phyloP scores from a whole-genome alignment of 768 basidiomycete species.

The Agrocybe pediades region DNA sequence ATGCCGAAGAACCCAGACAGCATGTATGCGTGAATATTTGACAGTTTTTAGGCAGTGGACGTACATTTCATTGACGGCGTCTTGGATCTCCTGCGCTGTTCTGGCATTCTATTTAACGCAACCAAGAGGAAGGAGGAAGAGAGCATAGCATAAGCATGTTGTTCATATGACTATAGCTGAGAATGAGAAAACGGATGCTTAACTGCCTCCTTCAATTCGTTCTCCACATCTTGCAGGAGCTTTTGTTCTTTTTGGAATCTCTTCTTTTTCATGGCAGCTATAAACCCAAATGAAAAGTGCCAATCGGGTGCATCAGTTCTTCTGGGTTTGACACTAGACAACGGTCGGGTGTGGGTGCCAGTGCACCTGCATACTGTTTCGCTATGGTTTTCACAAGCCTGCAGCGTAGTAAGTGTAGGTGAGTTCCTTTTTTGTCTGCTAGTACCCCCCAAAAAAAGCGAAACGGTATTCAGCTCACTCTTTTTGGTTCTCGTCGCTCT shows the following conservation, averaged over 20 bases:
- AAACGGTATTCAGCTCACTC: not conserved
- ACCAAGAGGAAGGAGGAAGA: too few species aligned
- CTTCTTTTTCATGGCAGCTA: constrained; percentile 18
- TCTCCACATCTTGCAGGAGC: constrained; percentile 13
- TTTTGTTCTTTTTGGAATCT: constrained; percentile 21
- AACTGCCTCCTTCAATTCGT: constrained; percentile 13
- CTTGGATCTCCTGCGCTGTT: constrained; percentile 7
- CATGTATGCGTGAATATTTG: too few species aligned
- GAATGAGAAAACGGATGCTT: not conserved
- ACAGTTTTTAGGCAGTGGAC: not conserved
- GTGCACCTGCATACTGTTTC: constrained; percentile 8
- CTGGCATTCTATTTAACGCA: not conserved
- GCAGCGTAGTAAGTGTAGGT: not conserved
- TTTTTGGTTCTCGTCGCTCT: constrained; percentile 5
- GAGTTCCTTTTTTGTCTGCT: not conserved
- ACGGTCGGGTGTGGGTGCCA: too few species aligned
- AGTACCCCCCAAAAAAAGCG: not conserved
- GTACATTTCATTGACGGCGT: constrained; percentile 17
- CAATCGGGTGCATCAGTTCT: too few species aligned
- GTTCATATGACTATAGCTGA: too few species aligned
- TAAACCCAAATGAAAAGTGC: not conserved
- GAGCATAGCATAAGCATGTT: not conserved
- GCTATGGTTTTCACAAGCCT: constrained; percentile 6
- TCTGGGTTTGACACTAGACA: not conserved
- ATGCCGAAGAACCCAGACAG: not conserved